Conservation (phyloP, 1,284 basidiomycete species). For the Sanghuangporus weigelae region DNA sequence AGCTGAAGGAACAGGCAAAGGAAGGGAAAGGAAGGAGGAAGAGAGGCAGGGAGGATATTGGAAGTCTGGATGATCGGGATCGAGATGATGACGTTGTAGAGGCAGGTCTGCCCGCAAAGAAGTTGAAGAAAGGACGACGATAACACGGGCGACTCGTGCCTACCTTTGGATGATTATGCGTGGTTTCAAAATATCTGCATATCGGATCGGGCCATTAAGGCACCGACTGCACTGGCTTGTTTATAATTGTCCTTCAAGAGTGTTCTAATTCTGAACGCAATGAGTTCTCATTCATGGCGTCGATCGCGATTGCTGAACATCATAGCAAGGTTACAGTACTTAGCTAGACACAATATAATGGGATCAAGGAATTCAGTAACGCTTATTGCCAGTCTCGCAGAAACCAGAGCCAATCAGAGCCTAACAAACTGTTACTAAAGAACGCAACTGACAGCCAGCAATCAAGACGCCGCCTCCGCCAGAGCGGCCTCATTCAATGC, state of each 20-base stretch:
- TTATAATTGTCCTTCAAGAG: not conserved
- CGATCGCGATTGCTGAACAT: too few species aligned
- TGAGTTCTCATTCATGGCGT: not conserved
- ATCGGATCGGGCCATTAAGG: not conserved
- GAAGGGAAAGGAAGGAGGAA: slow-evolving; percentile 52
- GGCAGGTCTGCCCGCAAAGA: slow-evolving; percentile 67
- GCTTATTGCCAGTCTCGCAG: too few species aligned
- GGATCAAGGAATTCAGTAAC: too few species aligned
- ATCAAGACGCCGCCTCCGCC: slow-evolving; percentile 35
- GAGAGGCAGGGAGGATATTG: slow-evolving; percentile 43
- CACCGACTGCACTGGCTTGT: not conserved
- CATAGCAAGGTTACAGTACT: too few species aligned
- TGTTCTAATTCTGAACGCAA: not conserved
- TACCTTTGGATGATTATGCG: not conserved
- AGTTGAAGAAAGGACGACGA: slow-evolving; percentile 36
- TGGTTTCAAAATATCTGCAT: not conserved
- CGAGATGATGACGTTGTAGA: slow-evolving; percentile 84
- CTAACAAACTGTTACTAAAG: not conserved
- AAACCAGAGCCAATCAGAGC: too few species aligned
- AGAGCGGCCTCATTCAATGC: slow-evolving; percentile 72
- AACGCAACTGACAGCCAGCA: not conserved
- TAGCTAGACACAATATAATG: too few species aligned
- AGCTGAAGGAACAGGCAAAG: slow-evolving; percentile 64
- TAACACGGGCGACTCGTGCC: not conserved
- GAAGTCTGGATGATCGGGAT: slow-evolving; percentile 67